Percentiles rank a stretch among this genome's conserved stretches.
These are phyloP conservation scores for Xeromyces bisporus DNA, from an alignment of 495 filamentous ascomycete species.

Conservation along the genomic window DNA sequence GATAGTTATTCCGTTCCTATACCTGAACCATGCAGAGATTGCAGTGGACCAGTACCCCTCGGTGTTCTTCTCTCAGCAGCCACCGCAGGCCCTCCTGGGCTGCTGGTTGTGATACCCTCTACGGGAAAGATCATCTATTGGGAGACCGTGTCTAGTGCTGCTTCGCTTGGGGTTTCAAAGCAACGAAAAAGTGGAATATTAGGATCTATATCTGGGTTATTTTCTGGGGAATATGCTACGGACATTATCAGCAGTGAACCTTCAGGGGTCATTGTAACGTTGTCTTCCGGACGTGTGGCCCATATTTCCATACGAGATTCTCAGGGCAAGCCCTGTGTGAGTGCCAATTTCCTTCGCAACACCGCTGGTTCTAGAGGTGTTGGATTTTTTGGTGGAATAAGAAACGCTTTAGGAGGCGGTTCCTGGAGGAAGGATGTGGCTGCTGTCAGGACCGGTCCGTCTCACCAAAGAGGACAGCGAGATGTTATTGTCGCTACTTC, in stretches of 20 bases:
- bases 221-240: slow-evolving; percentile 58
- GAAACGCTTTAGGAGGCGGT: slow-evolving; percentile 48
- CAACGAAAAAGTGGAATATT: slow-evolving; percentile 66
- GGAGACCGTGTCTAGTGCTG: slow-evolving; percentile 78
- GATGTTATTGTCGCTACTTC: slow-evolving; percentile 62
- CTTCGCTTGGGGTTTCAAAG: slow-evolving; percentile 54
- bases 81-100: slow-evolving; percentile 56
- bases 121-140: slow-evolving; percentile 81
- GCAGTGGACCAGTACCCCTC: slow-evolving; percentile 51
- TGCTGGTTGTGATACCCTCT: slow-evolving; percentile 67
- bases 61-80: slow-evolving; percentile 65
- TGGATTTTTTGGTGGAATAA: slow-evolving; percentile 63
- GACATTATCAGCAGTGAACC: slow-evolving; percentile 69
- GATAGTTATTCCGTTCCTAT: slow-evolving; percentile 63
- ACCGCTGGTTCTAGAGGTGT: slow-evolving; percentile 24
- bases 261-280: slow-evolving; percentile 65
- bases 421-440: slow-evolving; percentile 56
- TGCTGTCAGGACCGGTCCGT: slow-evolving; percentile 52
- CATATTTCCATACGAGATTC: slow-evolving; percentile 70
- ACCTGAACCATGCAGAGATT: slow-evolving; percentile 48
- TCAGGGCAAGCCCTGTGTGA: slow-evolving; percentile 69
- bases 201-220: slow-evolving; percentile 49
- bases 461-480: slow-evolving; percentile 62
- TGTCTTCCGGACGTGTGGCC: slow-evolving; percentile 70
- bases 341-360: slow-evolving; percentile 53